Evolutionary conservation across 805 yeast genomes (phyloP).

Genomic region (Candida vartiovaarae): DNA sequence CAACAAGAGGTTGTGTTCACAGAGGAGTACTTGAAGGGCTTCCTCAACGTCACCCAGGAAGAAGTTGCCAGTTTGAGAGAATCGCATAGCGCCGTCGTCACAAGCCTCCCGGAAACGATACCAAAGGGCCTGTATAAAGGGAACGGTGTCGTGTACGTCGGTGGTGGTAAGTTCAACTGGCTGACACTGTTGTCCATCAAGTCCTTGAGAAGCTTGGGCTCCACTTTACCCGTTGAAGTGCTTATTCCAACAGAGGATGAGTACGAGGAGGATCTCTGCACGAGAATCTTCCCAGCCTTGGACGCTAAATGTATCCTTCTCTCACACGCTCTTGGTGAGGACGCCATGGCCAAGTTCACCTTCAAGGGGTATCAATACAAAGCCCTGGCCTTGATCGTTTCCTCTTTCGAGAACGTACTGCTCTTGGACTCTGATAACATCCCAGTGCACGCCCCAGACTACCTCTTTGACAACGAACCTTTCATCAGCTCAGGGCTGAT

Average conservation of each 20-base stretch:
- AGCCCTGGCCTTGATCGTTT: slow-evolving; percentile 63
- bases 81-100: slow-evolving; percentile 42
- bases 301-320: slow-evolving; percentile 60
- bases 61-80: slow-evolving; percentile 38
- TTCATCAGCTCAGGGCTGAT: slow-evolving; percentile 45
- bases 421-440: slow-evolving; percentile 72
- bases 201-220: slow-evolving; percentile 43
- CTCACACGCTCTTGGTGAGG: slow-evolving; percentile 53
- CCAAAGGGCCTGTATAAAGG: slow-evolving; percentile 14
- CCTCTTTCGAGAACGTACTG: slow-evolving; percentile 68
- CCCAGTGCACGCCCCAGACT: slow-evolving; percentile 41
- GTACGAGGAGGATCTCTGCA: slow-evolving; percentile 63
- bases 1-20: slow-evolving; percentile 36
- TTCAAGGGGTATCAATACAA: slow-evolving; percentile 66
- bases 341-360: slow-evolving; percentile 39
- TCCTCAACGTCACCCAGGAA: slow-evolving; percentile 36
- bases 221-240: slow-evolving; percentile 61
- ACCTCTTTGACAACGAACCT: slow-evolving; percentile 37
- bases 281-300: slow-evolving; percentile 47
- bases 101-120: slow-evolving; percentile 36
- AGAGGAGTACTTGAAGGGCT: slow-evolving; percentile 44
- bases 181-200: slow-evolving; percentile 42
- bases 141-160: slow-evolving; percentile 25
- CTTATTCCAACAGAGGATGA: slow-evolving; percentile 58
- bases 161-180: slow-evolving; percentile 54